A percentile compares a stretch with the other conserved stretches of the same genome.
Evolutionary conservation across 2,329 filamentous ascomycete genomes (phyloP).

Genomic region (Cladorrhinum sp.): DNA sequence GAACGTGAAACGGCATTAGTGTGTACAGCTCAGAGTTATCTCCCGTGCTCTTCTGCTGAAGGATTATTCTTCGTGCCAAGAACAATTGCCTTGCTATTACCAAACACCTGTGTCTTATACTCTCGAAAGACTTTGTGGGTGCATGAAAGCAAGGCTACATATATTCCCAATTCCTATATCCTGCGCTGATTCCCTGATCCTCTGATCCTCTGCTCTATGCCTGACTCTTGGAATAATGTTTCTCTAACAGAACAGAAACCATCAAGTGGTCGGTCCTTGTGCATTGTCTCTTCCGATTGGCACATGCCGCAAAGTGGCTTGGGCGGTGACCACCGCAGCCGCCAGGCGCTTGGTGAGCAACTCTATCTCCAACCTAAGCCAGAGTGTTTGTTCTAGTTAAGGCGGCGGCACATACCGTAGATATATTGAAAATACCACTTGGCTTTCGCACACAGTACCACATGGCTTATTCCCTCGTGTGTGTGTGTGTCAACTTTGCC

Average conservation of each 20-base stretch:
- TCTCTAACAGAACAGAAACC: background rate
- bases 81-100: constrained; percentile 52
- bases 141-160: constrained; percentile 57
- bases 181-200: background rate
- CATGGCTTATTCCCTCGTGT: background rate
- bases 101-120: constrained; percentile 49
- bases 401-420: background rate
- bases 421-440: background rate
- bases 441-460: background rate
- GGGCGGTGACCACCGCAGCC: background rate
- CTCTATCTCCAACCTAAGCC: background rate
- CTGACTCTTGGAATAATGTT: background rate
- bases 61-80: constrained; percentile 56
- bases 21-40: constrained; percentile 56
- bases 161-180: background rate
- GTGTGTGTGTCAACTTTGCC: background rate
- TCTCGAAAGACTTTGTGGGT: constrained; percentile 43
- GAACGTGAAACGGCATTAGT: constrained; percentile 48
- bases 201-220: too few relatives aligned
- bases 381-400: background rate
- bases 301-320: background rate
- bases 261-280: background rate
- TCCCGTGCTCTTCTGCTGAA: constrained; percentile 54
- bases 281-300: background rate
- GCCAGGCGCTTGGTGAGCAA: background rate